Evolutionary conservation across 345 rosid genomes (phyloP), one percentile per base, ranked within the genome.

Genomic region (Rubroshorea leprosula): DNA sequence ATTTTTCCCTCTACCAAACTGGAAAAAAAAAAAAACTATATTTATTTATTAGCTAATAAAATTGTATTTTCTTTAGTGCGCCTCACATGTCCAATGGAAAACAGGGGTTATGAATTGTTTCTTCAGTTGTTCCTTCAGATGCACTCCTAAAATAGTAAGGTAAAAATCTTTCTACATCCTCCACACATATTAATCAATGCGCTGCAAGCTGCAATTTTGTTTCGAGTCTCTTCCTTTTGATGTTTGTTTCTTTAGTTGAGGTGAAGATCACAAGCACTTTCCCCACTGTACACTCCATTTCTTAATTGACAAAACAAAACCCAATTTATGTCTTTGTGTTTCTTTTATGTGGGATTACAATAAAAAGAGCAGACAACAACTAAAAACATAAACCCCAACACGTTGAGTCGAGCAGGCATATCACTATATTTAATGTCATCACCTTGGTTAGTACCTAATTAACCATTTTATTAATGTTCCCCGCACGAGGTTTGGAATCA

Each of bases 401-500:
- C 16, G 21, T 25, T 1, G 17, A 20, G 46, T 24, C 26, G 44
- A 15, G 60, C 29, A 11, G 18, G 52, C 14, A 27, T 15, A 11
- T 35, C 5, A 11, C 6, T 7, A 1, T 16, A 25, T 20, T 25
- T 25, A 16, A 9, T 48, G 38, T 55, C 41, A 13, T 35, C 12
- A 35, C 5, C 31, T 27, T 27, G 31, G 4, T 27, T 27, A 4
- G 31, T 27, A 27, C 31, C 8, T 35, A 35, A 35, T 39, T 49
- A 14, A 16, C 17, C 23, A 18, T 51, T 56, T 55, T 17, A 24
- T 50, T 45, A 52, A n/a, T 51, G 66, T 38, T 47, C 68, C 52
- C 52, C 51, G 73, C 89, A 80, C 79, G 79, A 78, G 78, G 62
- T 65, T 59, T 55, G 57, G 85, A 80, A 80, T 80, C 82, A 70